Percentiles rank a stretch among this genome's conserved stretches.
Evolutionary conservation across 345 rosid species (phyloP).

Genomic region (Citrus medica): DNA sequence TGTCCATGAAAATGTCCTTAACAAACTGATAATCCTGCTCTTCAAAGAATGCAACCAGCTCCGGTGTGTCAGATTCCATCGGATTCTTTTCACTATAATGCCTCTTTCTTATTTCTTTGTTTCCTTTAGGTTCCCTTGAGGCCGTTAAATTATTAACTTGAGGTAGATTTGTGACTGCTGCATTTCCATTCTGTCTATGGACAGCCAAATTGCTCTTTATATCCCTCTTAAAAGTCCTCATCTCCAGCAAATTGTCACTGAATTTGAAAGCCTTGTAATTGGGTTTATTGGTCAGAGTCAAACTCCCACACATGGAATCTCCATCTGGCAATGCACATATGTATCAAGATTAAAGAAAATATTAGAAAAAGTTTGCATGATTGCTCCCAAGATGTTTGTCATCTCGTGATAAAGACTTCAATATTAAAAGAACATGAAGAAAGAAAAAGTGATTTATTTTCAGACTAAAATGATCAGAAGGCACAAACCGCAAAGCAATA

Average conservation of each 20-base stretch:
- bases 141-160: not conserved
- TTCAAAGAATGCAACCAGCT: constrained; percentile 30
- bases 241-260: constrained; percentile 10
- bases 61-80: constrained; percentile 17
- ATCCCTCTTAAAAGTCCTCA: constrained; percentile 6
- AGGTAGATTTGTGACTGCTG: not conserved
- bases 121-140: constrained; percentile 10
- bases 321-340: not conserved
- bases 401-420: not conserved
- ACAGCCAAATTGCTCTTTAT: not conserved
- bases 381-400: not conserved
- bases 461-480: not conserved
- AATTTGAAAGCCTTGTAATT: constrained; percentile 19
- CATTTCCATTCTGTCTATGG: not conserved
- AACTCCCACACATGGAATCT: not conserved
- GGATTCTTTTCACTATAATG: not conserved
- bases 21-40: constrained; percentile 19
- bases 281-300: not conserved
- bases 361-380: not conserved
- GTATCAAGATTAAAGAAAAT: not conserved
- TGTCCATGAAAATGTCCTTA: constrained; percentile 22
- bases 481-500: not conserved
- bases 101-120: not conserved
- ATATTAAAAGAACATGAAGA: not conserved
- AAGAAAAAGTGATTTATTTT: not conserved